phyloP scores from a whole-genome alignment of 2,329 filamentous ascomycete species.

The Monosporascus sp. region DNA sequence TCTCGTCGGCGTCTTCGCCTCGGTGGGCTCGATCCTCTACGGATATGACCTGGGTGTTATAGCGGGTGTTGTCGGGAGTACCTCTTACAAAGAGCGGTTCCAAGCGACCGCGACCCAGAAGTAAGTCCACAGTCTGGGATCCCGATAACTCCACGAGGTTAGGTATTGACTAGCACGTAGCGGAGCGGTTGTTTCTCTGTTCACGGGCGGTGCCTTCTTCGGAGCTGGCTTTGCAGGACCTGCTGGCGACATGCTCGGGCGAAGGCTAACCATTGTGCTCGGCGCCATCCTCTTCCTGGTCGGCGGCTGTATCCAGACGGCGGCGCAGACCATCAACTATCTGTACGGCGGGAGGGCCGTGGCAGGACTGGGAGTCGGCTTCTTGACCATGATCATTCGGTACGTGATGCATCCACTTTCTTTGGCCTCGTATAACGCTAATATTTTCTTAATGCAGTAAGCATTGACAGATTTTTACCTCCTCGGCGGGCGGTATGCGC shows the following conservation, averaged over 20 bases:
- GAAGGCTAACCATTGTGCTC: conserved; percentile 62
- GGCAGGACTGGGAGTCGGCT: conserved; percentile 56
- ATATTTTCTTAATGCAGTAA: conserved; percentile 6
- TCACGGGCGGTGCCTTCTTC: conserved; percentile 65
- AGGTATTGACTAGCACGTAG: conserved; percentile 26
- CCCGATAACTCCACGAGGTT: not conserved
- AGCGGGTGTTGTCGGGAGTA: conserved; percentile 45
- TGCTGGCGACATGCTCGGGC: conserved; percentile 52
- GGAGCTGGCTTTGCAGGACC: conserved; percentile 55
- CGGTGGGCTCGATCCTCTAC: conserved; percentile 48
- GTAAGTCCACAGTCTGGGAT: conserved; percentile 18
- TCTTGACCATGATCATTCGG: conserved; percentile 36
- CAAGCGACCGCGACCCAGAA: conserved; percentile 30
- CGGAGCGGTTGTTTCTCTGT: conserved; percentile 70
- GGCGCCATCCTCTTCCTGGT: conserved; percentile 68
- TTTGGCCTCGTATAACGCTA: conserved; percentile 41
- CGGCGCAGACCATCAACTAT: conserved; percentile 50
- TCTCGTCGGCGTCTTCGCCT: conserved; percentile 49
- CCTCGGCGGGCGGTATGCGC: not conserved
- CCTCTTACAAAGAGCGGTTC: conserved; percentile 37
- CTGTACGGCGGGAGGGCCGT: conserved; percentile 66
- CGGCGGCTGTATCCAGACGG: conserved; percentile 69
- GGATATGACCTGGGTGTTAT: conserved; percentile 53
- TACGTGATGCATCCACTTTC: conserved; percentile 13
- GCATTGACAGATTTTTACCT: not conserved